Percentiles rank a stretch among this genome's conserved stretches.
Conservation (phyloP, 2,329 filamentous ascomycete genomes). For the Penicillium oxalicum region DNA sequence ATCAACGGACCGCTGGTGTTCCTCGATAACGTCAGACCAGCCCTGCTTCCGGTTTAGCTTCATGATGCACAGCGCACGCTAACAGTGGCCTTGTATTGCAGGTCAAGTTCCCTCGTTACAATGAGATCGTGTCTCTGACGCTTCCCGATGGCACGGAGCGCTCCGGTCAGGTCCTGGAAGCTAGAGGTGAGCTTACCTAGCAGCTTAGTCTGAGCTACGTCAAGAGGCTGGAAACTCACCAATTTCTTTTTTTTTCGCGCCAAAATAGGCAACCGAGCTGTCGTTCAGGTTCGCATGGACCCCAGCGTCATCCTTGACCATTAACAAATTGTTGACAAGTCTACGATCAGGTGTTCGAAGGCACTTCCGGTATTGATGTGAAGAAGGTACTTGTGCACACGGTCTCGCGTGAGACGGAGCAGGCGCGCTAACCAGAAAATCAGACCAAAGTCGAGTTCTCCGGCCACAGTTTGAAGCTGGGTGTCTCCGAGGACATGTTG, state of each 20-base stretch:
- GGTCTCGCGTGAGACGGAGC: background rate
- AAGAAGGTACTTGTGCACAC: conserved; percentile 64
- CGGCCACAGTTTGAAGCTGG: conserved; percentile 93
- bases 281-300: conserved; percentile 44
- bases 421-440: conserved; percentile 13
- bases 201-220: background rate
- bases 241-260: background rate
- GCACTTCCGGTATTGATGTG: conserved; percentile 93
- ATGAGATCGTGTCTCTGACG: conserved; percentile 95
- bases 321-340: conserved; percentile 17
- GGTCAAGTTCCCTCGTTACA: conserved; percentile 97
- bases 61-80: conserved; percentile 9
- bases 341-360: conserved; percentile 77
- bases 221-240: conserved; percentile 13
- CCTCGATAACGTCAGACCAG: conserved; percentile 76
- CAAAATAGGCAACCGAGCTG: conserved; percentile 71
- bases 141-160: conserved; percentile 91
- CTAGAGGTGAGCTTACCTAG: conserved; percentile 63
- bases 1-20: conserved; percentile 98
- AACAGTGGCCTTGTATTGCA: conserved; percentile 33
- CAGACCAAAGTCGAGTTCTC: conserved; percentile 97
- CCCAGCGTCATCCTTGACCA: conserved; percentile 1
- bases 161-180: conserved; percentile 93
- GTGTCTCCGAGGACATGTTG: conserved; percentile 98
- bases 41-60: background rate